Evolutionary conservation across 148 eudicot genomes (phyloP).

Genomic region (Silene latifolia): DNA sequence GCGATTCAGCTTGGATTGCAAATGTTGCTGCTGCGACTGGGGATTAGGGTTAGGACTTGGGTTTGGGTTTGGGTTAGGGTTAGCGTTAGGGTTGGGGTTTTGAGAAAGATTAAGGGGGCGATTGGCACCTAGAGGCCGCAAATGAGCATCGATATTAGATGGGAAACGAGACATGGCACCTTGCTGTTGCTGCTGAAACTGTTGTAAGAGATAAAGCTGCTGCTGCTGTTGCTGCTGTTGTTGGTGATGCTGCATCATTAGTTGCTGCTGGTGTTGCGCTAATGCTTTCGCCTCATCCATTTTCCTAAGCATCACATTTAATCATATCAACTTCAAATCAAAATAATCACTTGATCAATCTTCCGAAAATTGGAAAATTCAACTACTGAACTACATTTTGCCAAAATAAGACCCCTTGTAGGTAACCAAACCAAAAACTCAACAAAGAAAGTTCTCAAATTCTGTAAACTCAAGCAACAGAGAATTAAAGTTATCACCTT

Average conservation of each 20-base stretch:
- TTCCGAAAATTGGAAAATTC: too few species aligned
- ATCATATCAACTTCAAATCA: too few species aligned
- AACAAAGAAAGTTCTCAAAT: too few species aligned
- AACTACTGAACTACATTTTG: too few species aligned
- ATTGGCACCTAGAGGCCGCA: conserved; percentile 43
- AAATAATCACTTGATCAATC: too few species aligned
- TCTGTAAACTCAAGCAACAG: too few species aligned
- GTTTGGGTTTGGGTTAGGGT: conserved; percentile 6
- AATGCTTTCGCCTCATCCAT: conserved; percentile 53
- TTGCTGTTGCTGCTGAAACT: conserved; percentile 24
- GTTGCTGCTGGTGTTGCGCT: conserved; percentile 41
- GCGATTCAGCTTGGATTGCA: conserved; percentile 1
- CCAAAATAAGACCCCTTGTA: too few species aligned
- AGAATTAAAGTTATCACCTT: too few species aligned
- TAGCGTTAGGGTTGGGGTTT: conserved; percentile 34
- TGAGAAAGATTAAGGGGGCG: conserved; percentile 27
- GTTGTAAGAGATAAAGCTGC: conserved; percentile 22
- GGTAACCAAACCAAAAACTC: too few species aligned
- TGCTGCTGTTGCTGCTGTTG: conserved; percentile 41
- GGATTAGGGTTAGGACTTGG: conserved; percentile 26
- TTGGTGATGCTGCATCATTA: conserved; percentile 36
- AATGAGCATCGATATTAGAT: conserved; percentile 70
- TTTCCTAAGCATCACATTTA: background rate
- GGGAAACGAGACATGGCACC: conserved; percentile 70
- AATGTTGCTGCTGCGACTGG: conserved; percentile 28